Base-by-base conservation (phyloP, 1,284 basidiomycete species). In the Fomitiporia mediterranea region DNA sequence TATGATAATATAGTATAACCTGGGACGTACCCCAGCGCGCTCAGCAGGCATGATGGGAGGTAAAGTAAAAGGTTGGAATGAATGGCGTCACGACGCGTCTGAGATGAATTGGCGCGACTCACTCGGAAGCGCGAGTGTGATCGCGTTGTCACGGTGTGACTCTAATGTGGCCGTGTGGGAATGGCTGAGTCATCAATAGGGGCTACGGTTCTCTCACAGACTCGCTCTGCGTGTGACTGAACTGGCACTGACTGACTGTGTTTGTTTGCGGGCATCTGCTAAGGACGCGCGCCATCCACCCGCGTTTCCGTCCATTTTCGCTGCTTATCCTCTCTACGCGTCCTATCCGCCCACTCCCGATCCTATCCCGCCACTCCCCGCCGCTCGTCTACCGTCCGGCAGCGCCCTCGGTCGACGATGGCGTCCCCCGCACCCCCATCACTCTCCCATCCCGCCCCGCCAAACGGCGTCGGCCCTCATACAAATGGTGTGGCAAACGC, bases 21-120 rank as follows among this genome's bases (percentile, higher is more conserved):
- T n/a, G 23, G 27, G 6, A 69, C 80, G 48, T 71, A 89, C 87
- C 25, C 89, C 88, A 59, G 86, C 86, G 65, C 89, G 74, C 74
- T 89, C 84, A 65, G 83, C 77, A 66, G 83, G 79, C 87, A 90
- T 89, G 63, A 62, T 77, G 68, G 66, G 58, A 54, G 63, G 11
- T 21, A 21, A 48, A 51, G 55, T 57, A 57, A 11, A n/a, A 32
- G n/a, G 5, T 23, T 39, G 21, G 27, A n/a, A 5, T 21, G 42
- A 1, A 27, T 23, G 17, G 27, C 48, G 48, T 34, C 34, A n/a
- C 21, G 47, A 50, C 54, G 54, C 54, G 54, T 21, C n/a, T 3
- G 35, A 5, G 13, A 40, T 40, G 34, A 54, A 25, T 28, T 28
- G n/a, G n/a, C n/a, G n/a, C n/a, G n/a, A n/a, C n/a, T n/a, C n/a